Conservation (phyloP, 306 rosid genomes). For the Echinosophora koreensis region DNA sequence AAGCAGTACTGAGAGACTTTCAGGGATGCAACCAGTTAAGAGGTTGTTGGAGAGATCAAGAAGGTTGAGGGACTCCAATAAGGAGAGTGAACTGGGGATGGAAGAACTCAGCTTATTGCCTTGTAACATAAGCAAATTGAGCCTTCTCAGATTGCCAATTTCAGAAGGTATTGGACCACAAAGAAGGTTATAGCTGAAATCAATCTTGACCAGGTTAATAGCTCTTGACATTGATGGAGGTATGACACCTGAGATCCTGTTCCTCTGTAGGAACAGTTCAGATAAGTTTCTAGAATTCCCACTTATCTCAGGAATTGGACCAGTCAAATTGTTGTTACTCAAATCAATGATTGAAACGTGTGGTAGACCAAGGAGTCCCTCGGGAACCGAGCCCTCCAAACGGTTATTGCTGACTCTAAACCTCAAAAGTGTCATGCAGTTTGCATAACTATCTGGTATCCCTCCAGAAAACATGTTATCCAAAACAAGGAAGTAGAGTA, state of each 20-base stretch:
- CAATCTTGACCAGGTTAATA: conserved; percentile 75
- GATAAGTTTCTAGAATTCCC: conserved; percentile 77
- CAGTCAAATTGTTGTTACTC: conserved; percentile 69
- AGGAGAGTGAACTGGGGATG: conserved; percentile 78
- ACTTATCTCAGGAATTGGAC: conserved; percentile 62
- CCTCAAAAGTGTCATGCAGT: conserved; percentile 72
- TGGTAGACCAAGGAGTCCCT: conserved; percentile 71
- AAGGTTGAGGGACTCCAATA: conserved; percentile 76
- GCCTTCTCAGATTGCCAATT: conserved; percentile 73
- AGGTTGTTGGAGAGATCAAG: conserved; percentile 91
- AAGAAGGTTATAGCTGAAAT: conserved; percentile 79
- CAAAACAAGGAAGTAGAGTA: conserved; percentile 78
- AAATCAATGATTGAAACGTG: conserved; percentile 86
- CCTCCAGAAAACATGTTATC: conserved; percentile 77
- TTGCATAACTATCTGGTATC: conserved; percentile 69
- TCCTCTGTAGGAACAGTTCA: conserved; percentile 81
- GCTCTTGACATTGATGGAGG: conserved; percentile 80
- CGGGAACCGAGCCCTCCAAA: conserved; percentile 75
- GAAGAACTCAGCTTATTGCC: conserved; percentile 77
- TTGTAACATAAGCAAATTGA: conserved; percentile 81
- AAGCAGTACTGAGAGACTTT: conserved; percentile 69
- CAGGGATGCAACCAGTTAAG: conserved; percentile 86
- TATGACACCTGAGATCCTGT: conserved; percentile 75
- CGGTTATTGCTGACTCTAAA: conserved; percentile 81
- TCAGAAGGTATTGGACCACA: conserved; percentile 86